Base-by-base conservation (phyloP, 495 filamentous ascomycete species). In the Margaritispora aquatica region DNA sequence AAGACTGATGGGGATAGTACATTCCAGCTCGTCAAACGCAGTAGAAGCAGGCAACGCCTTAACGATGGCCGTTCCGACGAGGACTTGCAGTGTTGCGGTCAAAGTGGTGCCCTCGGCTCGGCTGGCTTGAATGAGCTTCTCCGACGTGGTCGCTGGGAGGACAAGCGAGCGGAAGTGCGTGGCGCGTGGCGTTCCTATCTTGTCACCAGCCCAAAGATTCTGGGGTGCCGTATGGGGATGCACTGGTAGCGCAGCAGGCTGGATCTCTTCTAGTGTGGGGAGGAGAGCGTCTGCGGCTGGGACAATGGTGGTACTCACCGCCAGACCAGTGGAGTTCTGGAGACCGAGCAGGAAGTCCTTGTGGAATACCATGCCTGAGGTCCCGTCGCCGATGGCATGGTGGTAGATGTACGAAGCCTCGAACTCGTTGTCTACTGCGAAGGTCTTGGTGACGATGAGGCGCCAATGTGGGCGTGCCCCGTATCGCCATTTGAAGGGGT, bases 341-440 rank as follows among this genome's bases (percentile, higher is more conserved):
- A 57, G 52, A 20, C 55, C 60, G 10, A 55, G 31, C 7, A 47
- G 44, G 51, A 66, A 66, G 23, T 54, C 44, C n/a, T 54, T 55
- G 21, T 66, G 63, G 52, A 66, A 66, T 2, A 54, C 22, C 26
- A 63, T 50, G 0, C 60, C 60, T 15, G 63, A 66, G 1, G 36
- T 47, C 4, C 63, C 63, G 38, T 66, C 63, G 4, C 56, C 60
- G 17, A 60, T 29, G 19, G 63, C 46, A 51, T 66, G 63, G 48
- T 66, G 63, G 21, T 50, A 60, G 34, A 66, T 63, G 50, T 63
- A 66, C 11, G 29, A 56, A 1, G 47, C 57, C 20, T 52, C 46
- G 23, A 66, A 66, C 15, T 59, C 29, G 23, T 46, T 36, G 3
- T 49, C 23, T 29, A 9, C 2, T 15, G 26, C 26, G 22, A 41